These are phyloP conservation scores for Corinectria fuckeliana DNA, from an alignment of 2,329 filamentous ascomycete species.

Conservation along the genomic window DNA sequence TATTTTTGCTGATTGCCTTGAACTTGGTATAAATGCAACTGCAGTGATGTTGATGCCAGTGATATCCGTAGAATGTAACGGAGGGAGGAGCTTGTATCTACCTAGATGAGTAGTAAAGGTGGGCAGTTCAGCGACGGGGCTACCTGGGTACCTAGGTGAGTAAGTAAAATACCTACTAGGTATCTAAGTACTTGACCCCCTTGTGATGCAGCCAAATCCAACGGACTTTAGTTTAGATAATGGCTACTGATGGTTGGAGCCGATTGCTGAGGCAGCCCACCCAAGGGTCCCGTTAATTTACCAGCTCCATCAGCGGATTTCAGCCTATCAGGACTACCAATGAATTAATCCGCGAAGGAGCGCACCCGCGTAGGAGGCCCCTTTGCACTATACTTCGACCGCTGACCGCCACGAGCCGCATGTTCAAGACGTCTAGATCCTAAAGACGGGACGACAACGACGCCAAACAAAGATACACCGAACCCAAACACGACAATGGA, in stretches of 20 bases:
- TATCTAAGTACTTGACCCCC: no score
- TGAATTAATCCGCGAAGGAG: constrained; percentile 7
- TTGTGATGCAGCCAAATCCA: not conserved
- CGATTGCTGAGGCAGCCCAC: not conserved
- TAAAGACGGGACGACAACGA: not conserved
- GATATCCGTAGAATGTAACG: no score
- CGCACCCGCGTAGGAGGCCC: not conserved
- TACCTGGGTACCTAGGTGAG: no score
- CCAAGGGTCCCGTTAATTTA: no score
- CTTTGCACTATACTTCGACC: constrained; percentile 3
- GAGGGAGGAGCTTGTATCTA: no score
- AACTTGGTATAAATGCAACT: not conserved
- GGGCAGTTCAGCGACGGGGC: no score
- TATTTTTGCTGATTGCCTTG: constrained; percentile 18
- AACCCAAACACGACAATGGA: constrained; percentile 56
- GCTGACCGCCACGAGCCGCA: not conserved
- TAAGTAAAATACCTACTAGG: not conserved
- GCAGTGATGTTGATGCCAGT: not conserved
- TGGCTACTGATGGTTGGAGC: no score
- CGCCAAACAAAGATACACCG: not conserved
- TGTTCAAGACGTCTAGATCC: no score
- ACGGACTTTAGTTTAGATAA: not conserved
- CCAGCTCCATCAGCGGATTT: no score
- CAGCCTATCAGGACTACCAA: constrained; percentile 6
- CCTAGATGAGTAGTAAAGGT: no score